Evolutionary conservation across 345 rosid species (phyloP), one percentile per base, ranked within the genome.

Genomic region (Salix arbutifolia): DNA sequence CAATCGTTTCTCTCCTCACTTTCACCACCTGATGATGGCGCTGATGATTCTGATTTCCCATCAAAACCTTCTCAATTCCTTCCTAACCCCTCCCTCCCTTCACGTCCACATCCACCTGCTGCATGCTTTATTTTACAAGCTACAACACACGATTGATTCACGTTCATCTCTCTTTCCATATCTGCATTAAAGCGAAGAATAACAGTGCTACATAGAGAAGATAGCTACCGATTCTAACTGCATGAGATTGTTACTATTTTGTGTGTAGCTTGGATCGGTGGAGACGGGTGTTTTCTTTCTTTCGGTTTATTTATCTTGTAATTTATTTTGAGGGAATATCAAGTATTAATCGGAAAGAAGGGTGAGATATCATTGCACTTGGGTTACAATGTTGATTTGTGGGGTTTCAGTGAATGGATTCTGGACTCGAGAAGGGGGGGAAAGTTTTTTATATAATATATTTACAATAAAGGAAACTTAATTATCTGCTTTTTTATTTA

Each of bases 1-100:
- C 92, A 67, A 92, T 85, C 85, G 84, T 76, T 44, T 91, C 96
- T 69, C 84, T 87, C 85, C 78, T 93, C 77, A 90, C 91, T 83
- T 86, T 89, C 86, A 82, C 93, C 74, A 84, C 89, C 86, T 75
- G 90, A 83, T 82, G 64, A 13, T 46, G 52, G 14, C 18, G 52
- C 87, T 79, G 85, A 86, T 92, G 81, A 83, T 79, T 58, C 83
- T 82, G 12, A 10, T 30, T 67, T 19, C 25, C 21, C 35, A 62
- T 6, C 74, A 2, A 33, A 74, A 69, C 61, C 38, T 65, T 68
- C 75, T 70, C 58, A 18, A 13, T 44, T 8, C 31, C 61, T 67
- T 77, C 53, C 17, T 33, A 46, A 18, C 6, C 35, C 26, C 16
- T 74, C 23, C 62, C 11, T 14, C 35, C 42, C 23, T 69, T 42